phyloP scores from a whole-genome alignment of 2,329 filamentous ascomycete species.

The Cladosporium austrohemisphaericum region DNA sequence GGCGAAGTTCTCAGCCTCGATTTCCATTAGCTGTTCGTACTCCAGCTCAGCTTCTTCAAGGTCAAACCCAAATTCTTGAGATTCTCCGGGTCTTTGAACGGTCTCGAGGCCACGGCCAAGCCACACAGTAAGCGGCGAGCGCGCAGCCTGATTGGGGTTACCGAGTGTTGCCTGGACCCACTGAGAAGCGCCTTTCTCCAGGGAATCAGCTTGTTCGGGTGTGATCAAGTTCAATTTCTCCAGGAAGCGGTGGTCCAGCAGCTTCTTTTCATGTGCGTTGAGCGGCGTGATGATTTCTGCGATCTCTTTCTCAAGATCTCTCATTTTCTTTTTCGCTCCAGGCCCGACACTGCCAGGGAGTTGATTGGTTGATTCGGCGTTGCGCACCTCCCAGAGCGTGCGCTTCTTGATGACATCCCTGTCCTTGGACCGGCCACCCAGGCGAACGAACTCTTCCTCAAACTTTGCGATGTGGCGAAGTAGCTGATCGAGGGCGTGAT shows the following conservation, averaged over 20 bases:
- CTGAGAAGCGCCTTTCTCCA: conserved; percentile 48
- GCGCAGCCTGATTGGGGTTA: conserved; percentile 21
- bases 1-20: conserved; percentile 56
- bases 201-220: conserved; percentile 58
- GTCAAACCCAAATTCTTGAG: conserved; percentile 51
- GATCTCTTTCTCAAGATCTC: conserved; percentile 42
- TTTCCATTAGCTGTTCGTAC: conserved; percentile 57
- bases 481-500: conserved; percentile 84
- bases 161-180: conserved; percentile 31
- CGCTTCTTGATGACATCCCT: conserved; percentile 58
- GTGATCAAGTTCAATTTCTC: conserved; percentile 53
- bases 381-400: conserved; percentile 62
- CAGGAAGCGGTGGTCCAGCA: conserved; percentile 54
- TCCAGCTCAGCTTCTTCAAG: conserved; percentile 60
- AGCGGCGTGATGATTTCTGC: conserved; percentile 43
- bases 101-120: conserved; percentile 50
- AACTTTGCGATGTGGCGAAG: conserved; percentile 61
- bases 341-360: conserved; percentile 41
- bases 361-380: conserved; percentile 29
- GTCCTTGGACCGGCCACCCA: conserved; percentile 68
- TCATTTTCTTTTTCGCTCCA: conserved; percentile 41
- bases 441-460: conserved; percentile 59
- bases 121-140: conserved; percentile 51
- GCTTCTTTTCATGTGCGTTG: conserved; percentile 37
- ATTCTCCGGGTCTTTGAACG: conserved; percentile 43